Base-by-base conservation (phyloP, 371 early-diverging fungal species). In the Saksenaea vasiformis region DNA sequence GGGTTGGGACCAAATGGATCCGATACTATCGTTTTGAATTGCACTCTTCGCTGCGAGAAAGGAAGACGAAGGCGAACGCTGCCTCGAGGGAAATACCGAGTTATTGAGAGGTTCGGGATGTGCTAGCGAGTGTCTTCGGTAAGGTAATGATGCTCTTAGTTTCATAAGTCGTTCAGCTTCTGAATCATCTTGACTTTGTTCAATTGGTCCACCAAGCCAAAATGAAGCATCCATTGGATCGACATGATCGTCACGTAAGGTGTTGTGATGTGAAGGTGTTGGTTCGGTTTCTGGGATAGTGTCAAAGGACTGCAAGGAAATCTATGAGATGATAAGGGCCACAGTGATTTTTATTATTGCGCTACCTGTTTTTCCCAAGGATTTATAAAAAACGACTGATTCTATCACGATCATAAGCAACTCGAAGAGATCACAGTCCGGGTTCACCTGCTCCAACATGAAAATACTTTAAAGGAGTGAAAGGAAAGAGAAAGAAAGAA, bases 371-470 rank as follows among this genome's bases (percentile, higher is more conserved):
- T 66, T 15, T 66, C 66, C 66, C 66, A 61, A 56, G 66, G 66
- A 61, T 56, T 66, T 14, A 58, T 59, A 54, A 64, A 58, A 11
- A 59, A 38, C 17, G 65, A 54, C 7, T 58, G 54, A 37, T 65
- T 53, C 65, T 65, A 53, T 22, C n/a, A 41, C 13, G 37, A 58
- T 31, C 10, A 27, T n/a, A 26, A 31, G 38, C 41, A 41, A 43
- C 27, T 26, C 34, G 51, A 28, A 28, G 15, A 51, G 34, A 63
- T 11, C 17, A 63, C 11, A 17, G 51, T 15, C 39, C n/a, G 13
- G n/a, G 7, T 70, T 72, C 68, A 76, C 73, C 66, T 66, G 61
- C 31, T 66, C 66, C 47, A 61, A 54, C 61, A 67, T 64, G 34
- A 38, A 58, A 47, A 13, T 54, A 24, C 7, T 34, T 22, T 58